Percentiles rank a stretch among this genome's conserved stretches.
phyloP scores from a whole-genome alignment of 2,329 filamentous ascomycete genomes.

The Neopestalotiopsis sp. region DNA sequence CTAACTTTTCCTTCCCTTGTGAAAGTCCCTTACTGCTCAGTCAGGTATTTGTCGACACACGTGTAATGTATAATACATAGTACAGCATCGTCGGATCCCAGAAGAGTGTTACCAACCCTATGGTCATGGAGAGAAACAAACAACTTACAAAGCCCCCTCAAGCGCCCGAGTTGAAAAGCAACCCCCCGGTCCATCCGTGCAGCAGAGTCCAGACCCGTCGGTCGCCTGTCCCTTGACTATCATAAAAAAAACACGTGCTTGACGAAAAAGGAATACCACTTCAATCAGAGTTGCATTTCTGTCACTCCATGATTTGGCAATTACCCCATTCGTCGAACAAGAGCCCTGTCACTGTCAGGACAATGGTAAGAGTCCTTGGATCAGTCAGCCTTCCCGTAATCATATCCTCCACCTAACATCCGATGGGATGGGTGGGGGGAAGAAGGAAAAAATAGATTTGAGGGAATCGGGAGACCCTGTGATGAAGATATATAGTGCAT shows the following conservation, averaged over 20 bases:
- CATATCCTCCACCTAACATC: background rate
- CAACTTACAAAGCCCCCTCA: background rate
- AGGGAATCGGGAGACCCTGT: background rate
- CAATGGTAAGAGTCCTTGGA: background rate
- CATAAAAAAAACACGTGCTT: background rate
- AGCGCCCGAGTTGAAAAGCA: no score
- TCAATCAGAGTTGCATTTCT: background rate
- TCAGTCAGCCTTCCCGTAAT: no score
- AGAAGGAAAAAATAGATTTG: background rate
- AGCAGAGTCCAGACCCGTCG: no score
- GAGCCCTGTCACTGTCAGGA: background rate
- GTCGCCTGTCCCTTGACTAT: background rate
- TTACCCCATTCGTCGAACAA: background rate
- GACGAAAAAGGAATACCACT: background rate
- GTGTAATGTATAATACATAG: no score
- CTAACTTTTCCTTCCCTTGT: no score
- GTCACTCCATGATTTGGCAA: background rate
- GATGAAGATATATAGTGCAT: background rate
- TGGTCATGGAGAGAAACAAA: background rate
- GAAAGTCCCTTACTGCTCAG: no score
- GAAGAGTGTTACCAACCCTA: background rate
- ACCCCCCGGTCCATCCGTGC: no score
- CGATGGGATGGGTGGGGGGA: background rate
- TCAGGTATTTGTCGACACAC: no score
- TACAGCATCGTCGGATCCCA: no score